Conservation (phyloP, 139 green algal species). For the Auxenochlorella pyrenoidosa region DNA sequence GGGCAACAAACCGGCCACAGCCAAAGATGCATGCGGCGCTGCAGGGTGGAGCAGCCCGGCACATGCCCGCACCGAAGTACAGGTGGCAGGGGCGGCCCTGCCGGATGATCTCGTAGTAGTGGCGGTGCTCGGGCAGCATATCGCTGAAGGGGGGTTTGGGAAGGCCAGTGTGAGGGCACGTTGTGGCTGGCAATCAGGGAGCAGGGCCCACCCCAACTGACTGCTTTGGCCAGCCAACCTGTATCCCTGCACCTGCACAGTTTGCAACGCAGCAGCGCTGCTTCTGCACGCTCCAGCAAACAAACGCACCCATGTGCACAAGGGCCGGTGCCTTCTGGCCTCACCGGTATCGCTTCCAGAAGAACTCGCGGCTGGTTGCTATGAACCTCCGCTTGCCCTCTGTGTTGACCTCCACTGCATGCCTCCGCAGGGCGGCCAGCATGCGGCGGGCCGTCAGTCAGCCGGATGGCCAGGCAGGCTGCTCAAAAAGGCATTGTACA, state of each 20-base stretch:
- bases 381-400: conserved; percentile 55
- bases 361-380: conserved; percentile 39
- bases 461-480: not conserved
- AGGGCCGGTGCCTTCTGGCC: too few relatives aligned
- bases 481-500: too few relatives aligned
- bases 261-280: too few relatives aligned
- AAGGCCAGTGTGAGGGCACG: not conserved
- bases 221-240: too few relatives aligned
- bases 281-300: too few relatives aligned
- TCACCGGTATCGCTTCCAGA: conserved; percentile 56
- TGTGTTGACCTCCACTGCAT: conserved; percentile 40
- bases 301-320: too few relatives aligned
- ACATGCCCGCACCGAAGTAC: conserved; percentile 70
- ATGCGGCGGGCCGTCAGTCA: not conserved
- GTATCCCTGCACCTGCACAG: too few relatives aligned
- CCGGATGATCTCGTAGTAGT: conserved; percentile 73
- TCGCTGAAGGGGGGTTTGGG: not conserved
- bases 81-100: conserved; percentile 80
- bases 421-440: not conserved
- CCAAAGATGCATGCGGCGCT: not conserved
- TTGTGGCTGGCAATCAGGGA: too few relatives aligned
- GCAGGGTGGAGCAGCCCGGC: too few relatives aligned
- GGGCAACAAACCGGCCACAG: not conserved
- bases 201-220: too few relatives aligned
- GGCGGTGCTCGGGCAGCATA: conserved; percentile 40